Evolutionary conservation across 495 filamentous ascomycete genomes (phyloP).

Genomic region (Aspergillus homomorphus): DNA sequence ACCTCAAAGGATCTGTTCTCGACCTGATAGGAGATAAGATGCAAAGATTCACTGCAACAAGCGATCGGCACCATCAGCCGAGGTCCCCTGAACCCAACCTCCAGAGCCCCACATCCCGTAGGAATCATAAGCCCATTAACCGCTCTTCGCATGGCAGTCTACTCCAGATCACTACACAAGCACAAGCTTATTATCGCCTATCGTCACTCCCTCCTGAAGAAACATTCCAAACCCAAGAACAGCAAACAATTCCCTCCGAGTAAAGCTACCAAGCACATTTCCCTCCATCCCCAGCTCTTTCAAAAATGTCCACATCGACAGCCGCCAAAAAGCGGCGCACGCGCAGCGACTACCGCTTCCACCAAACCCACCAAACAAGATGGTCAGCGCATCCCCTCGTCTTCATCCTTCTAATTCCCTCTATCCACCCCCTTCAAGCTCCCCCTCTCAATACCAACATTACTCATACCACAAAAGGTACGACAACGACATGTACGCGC

Average conservation of each 20-base stretch:
- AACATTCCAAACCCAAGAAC: no score
- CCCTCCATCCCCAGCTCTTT: background rate
- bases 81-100: background rate
- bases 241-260: no score
- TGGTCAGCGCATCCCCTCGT: conserved; percentile 52
- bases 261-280: background rate
- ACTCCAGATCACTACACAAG: background rate
- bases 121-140: background rate
- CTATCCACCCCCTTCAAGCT: background rate
- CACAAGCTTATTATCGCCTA: no score
- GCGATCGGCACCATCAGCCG: background rate
- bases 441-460: background rate
- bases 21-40: no score
- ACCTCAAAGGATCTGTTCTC: no score
- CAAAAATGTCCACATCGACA: conserved; percentile 32
- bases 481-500: conserved; percentile 96
- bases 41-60: background rate
- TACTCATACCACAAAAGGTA: conserved; percentile 51
- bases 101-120: background rate
- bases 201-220: no score
- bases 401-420: background rate
- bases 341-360: conserved; percentile 72
- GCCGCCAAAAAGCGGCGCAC: conserved; percentile 55
- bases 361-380: conserved; percentile 81
- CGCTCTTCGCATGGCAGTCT: background rate